Evolutionary conservation across 1,284 basidiomycete genomes (phyloP).

Genomic region (Pseudozyma tsukubaensis): DNA sequence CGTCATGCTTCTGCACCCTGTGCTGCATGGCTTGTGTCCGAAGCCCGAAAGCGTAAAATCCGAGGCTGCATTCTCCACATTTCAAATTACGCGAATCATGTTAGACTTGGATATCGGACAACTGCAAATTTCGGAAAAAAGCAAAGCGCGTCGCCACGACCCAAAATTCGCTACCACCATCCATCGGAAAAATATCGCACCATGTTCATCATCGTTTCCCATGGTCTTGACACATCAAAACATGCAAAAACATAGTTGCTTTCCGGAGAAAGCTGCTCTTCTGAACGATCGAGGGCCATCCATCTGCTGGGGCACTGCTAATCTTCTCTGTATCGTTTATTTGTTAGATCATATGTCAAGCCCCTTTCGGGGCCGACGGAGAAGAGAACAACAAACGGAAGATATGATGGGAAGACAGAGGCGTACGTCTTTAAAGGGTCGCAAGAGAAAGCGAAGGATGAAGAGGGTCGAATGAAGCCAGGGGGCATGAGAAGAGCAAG

Average conservation of each 20-base stretch:
- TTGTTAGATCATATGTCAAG: slow-evolving; percentile 52
- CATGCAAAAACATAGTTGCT: slow-evolving; percentile 42
- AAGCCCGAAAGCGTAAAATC: neutral
- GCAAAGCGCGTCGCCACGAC: neutral
- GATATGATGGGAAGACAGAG: neutral
- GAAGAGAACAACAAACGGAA: too few relatives aligned
- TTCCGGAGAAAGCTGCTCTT: slow-evolving; percentile 42
- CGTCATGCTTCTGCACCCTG: neutral
- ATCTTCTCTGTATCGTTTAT: slow-evolving; percentile 53
- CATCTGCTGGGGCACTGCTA: slow-evolving; percentile 36
- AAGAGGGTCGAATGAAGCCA: too few relatives aligned
- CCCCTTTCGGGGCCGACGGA: slow-evolving; percentile 44
- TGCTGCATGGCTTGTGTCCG: too few relatives aligned
- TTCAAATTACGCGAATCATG: too few relatives aligned
- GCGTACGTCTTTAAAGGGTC: slow-evolving; percentile 17
- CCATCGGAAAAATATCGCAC: too few relatives aligned
- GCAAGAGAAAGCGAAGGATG: neutral
- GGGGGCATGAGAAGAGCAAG: neutral
- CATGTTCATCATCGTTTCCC: neutral
- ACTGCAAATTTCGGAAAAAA: too few relatives aligned
- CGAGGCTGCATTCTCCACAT: neutral
- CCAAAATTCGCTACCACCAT: neutral
- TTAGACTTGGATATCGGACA: too few relatives aligned
- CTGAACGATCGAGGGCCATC: slow-evolving; percentile 28
- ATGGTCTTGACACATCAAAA: neutral